Base-by-base conservation (phyloP, 495 filamentous ascomycete species). In the Lepidopterella palustris region DNA sequence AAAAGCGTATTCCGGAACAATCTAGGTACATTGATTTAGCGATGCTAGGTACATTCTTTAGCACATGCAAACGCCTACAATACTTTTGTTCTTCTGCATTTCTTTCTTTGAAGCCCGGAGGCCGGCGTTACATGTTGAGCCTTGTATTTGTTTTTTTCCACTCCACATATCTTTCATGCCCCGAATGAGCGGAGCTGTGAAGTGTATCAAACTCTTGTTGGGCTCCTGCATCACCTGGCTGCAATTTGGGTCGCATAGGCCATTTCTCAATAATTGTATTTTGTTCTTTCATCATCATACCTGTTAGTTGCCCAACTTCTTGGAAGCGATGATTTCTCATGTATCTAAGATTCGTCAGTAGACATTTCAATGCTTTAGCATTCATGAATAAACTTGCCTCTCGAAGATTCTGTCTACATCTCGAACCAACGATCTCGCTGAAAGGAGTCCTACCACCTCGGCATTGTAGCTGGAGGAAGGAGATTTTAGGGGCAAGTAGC, bases 131-230 rank as follows among this genome's bases (percentile, higher is more conserved):
- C 32, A 39, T 6, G 32, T 39, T 39, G n/a, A n/a, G n/a, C n/a
- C n/a, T n/a, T n/a, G n/a, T n/a, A 39, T 53, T 52, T 31, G 15
- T 54, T 54, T 55, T 64, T 15, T 56, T 9, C 55, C 55, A 69
- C 52, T 68, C 54, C 24, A 62, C 48, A 57, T 67, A 70, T 20
- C 61, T 45, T 24, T 67, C 68, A 5, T 11, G n/a, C 5, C 65
- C 62, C 4, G 13, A 2, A n/a, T 35, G 31, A 32, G 21, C 45
- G 4, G 24, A 47, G 35, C 23, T 48, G 1, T 51, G 9, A 13
- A 57, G 3, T 11, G 21, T 10, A 11, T 60, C 45, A 45, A 68
- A 68, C 50, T 68, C 55, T 29, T 55, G 29, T 39, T 60, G 4
- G 2, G 63, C 35, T 13, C 28, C 23, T 10, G 25, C 9, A 11